phyloP scores from a whole-genome alignment of 257 asterid genomes.

The Solanum pennellii region DNA sequence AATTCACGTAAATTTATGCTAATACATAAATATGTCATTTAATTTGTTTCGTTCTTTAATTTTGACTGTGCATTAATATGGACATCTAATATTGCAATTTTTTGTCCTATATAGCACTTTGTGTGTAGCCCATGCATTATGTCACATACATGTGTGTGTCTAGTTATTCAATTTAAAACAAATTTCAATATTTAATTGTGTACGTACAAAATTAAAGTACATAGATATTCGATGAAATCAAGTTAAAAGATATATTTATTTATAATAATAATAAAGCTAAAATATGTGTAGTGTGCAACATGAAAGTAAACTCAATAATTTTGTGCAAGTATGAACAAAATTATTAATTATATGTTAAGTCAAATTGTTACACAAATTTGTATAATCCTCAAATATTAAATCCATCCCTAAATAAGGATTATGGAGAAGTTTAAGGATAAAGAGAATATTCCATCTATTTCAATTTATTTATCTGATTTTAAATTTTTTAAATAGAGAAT shows the following conservation, averaged over 20 bases:
- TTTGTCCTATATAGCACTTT: not conserved
- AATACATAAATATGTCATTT: too few species aligned
- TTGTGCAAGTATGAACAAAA: not conserved
- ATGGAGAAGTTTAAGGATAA: not conserved
- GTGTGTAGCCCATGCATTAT: too few species aligned
- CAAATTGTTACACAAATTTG: not conserved
- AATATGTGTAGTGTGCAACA: not conserved
- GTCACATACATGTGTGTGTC: not conserved
- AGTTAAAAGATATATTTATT: too few species aligned
- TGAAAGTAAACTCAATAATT: not conserved
- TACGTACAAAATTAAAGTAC: rapidly evolving
- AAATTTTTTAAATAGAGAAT: too few species aligned
- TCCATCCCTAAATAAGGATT: not conserved
- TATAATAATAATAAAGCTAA: not conserved
- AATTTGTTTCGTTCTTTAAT: too few species aligned
- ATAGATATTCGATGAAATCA: rapidly evolving
- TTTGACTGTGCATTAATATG: too few species aligned
- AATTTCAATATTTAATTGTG: too few species aligned
- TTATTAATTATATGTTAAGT: too few species aligned
- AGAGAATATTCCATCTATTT: too few species aligned
- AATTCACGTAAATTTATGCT: too few species aligned
- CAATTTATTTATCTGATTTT: too few species aligned
- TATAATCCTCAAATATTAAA: not conserved
- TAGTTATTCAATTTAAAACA: rapidly evolving
- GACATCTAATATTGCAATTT: not conserved